Evolutionary conservation across 1,139 yeast genomes (phyloP).

Genomic region (Williopsis jadinii): DNA sequence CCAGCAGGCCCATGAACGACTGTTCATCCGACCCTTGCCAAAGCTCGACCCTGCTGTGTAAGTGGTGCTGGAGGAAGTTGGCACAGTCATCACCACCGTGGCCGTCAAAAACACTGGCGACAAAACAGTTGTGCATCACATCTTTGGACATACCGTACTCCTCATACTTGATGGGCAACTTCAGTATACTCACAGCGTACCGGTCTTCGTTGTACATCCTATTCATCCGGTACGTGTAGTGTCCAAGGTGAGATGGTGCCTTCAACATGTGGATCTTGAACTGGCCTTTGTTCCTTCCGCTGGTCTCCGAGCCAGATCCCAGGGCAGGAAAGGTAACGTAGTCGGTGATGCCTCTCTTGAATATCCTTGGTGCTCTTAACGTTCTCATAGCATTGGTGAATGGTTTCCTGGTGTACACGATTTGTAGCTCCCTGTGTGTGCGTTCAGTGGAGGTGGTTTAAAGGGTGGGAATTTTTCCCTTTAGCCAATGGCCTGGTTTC

Average conservation of each 20-base stretch:
- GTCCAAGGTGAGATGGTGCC: conserved; percentile 78
- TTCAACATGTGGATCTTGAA: conserved; percentile 46
- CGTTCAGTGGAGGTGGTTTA: no score
- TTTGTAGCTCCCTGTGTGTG: no score
- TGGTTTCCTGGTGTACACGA: no score
- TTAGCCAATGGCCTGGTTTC: no score
- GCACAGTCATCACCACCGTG: conserved; percentile 87
- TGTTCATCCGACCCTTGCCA: conserved; percentile 21
- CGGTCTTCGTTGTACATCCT: conserved; percentile 78
- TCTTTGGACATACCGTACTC: conserved; percentile 24
- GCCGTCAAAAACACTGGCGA: conserved; percentile 67
- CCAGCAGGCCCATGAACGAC: conserved; percentile 35
- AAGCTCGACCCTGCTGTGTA: conserved; percentile 51
- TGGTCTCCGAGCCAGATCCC: conserved; percentile 6
- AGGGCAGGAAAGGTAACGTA: conserved; percentile 13
- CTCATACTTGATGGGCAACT: conserved; percentile 29
- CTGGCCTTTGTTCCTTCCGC: conserved; percentile 5
- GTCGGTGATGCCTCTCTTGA: conserved; percentile 14
- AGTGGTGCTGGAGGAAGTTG: conserved; percentile 44
- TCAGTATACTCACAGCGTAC: conserved; percentile 33
- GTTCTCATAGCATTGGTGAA: no score
- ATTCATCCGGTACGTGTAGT: conserved; percentile 68
- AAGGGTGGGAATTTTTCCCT: no score
- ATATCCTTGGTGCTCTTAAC: background rate
- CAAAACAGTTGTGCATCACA: conserved; percentile 11